Evolutionary conservation across 176 grass and related monocot genomes (phyloP), one percentile per base, ranked within the genome.

Genomic region (Oryza punctata): DNA sequence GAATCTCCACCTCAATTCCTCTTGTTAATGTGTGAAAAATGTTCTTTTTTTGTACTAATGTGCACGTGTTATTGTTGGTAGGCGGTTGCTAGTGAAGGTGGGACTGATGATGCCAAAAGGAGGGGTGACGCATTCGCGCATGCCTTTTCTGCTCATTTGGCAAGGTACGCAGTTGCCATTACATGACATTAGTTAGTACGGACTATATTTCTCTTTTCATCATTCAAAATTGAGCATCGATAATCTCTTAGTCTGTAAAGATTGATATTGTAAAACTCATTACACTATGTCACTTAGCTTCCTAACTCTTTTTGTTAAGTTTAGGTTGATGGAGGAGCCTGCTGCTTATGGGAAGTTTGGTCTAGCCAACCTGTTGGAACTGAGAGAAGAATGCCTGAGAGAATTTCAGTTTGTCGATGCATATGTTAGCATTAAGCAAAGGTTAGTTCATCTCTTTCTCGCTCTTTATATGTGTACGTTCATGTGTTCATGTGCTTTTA

Each of bases 1-100:
- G 43, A 28, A 73, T 29, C 70, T 57, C 3, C 21, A 64, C 26
- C 40, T 85, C 19, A 70, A 24, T 10, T 72, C 76, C 61, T 38
- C 27, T 28, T 79, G 38, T 24, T 6, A 73, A 16, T 27, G 70
- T 49, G 32, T 81, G 41, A 65, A 29, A 40, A 12, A 5, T 81
- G 57, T 78, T 3, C 28, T 23, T 65, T 2, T 2, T 70, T 72
- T 68, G 19, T 24, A 40, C 38, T 74, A 75, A 73, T 37, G 59
- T 72, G 23, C 69, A n/a, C 21, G 43, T 69, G 19, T 29, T 78
- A 28, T 79, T 79, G 49, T 72, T 63, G 87, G 21, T 76, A 98
- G 96, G 96, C 96, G 13, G 96, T 98, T 88, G 96, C 96, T 70
- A 98, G 91, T 85, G 96, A 98, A 98, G 96, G 96, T 82, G 96